Percentiles rank a stretch among this genome's conserved stretches.
Evolutionary conservation across 805 yeast genomes (phyloP).

Genomic region (Candida nitratophila): DNA sequence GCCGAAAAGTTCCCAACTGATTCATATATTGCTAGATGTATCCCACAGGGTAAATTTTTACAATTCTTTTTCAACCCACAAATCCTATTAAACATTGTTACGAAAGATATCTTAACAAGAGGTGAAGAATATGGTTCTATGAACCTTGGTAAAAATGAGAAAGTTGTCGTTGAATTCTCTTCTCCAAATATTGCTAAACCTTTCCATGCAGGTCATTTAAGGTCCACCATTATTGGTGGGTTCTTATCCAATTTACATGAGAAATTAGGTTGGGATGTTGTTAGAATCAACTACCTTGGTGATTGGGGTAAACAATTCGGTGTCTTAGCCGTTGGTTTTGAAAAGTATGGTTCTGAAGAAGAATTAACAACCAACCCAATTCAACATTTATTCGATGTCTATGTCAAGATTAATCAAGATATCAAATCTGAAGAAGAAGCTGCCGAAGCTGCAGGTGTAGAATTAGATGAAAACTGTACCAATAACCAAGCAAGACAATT

Average conservation of each 20-base stretch:
- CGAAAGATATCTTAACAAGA: constrained; percentile 61
- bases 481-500: constrained; percentile 82
- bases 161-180: constrained; percentile 78
- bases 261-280: constrained; percentile 86
- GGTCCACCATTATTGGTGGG: constrained; percentile 97
- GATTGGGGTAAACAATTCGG: constrained; percentile 99
- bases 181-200: constrained; percentile 99
- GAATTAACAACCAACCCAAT: constrained; percentile 72
- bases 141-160: constrained; percentile 68
- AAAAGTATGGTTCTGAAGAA: constrained; percentile 77
- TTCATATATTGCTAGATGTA: constrained; percentile 59
- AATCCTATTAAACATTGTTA: constrained; percentile 59
- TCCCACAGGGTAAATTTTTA: constrained; percentile 82
- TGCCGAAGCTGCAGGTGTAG: constrained; percentile 42
- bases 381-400: constrained; percentile 89
- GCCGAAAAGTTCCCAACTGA: constrained; percentile 71
- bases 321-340: constrained; percentile 86
- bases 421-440: constrained; percentile 57
- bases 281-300: constrained; percentile 90
- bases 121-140: constrained; percentile 62
- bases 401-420: constrained; percentile 79
- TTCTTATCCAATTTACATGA: constrained; percentile 86
- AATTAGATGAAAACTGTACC: constrained; percentile 41
- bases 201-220: constrained; percentile 98
- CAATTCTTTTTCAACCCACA: constrained; percentile 78